Evolutionary conservation across 805 yeast genomes (phyloP), one percentile per base, ranked within the genome.

Genomic region (Clavispora phyllophila): DNA sequence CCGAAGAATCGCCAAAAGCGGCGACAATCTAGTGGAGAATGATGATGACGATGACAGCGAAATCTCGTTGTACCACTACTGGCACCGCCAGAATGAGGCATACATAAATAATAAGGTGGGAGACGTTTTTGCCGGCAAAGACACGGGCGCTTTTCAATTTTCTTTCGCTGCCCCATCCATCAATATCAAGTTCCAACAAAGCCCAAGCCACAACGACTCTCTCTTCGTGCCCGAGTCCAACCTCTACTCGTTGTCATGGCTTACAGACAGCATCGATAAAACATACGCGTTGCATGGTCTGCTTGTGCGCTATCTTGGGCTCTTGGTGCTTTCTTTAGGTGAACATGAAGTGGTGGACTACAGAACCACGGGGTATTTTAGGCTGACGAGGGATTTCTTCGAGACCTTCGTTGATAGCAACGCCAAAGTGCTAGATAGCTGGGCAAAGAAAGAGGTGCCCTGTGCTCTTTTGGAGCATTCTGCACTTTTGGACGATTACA

Each of bases 341-440:
- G 75, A 70, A 36, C 71, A 63, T 42, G 74, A 70, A 42, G 65
- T 68, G 9, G 62, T 64, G 20, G 61, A 61, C 40, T 56, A 51
- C 41, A 57, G 55, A 29, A 51, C 65, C 1, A 25, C 41, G 2
- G 43, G 46, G 3, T 65, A 63, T 47, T 54, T 58, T 39, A 27
- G 38, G 1, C 38, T 43, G 9, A 52, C 63, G 9, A 42, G 37
- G 15, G 26, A 40, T 1, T 56, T 49, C 31, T 62, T 55, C 33
- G 41, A 47, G 5, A 37, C 44, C 4, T 53, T 66, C 29, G 17
- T 47, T 4, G 38, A 32, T 0, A 41, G 46, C 2, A 51, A 59
- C 36, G 18, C 36, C 5, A 22, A 37, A 1, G 25, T 18, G 5
- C 36, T 62, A 10, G 41, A 37, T 1, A 17, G 34, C 8, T 67